Conservation (phyloP, 176 grass and related monocot genomes). For the Rhipidocladum racemiflorum region DNA sequence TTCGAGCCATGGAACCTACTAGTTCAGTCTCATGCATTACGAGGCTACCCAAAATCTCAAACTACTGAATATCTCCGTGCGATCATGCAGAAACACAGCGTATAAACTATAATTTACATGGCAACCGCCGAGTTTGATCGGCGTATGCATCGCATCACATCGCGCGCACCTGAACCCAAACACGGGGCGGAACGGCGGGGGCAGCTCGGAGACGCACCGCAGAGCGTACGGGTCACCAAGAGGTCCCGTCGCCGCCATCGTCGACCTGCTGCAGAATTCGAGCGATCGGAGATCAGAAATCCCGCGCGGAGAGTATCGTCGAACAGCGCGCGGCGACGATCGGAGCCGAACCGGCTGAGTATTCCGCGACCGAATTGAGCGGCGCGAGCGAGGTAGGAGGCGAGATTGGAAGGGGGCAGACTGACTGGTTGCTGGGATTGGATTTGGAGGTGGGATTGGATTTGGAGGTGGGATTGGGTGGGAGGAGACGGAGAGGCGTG, state of each 20-base stretch:
- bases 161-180: conserved; percentile 77
- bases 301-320: conserved; percentile 14
- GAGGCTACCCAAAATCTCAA: background rate
- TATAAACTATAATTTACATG: background rate
- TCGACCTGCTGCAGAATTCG: conserved; percentile 15
- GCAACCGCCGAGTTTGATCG: background rate
- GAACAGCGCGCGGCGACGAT: conserved; percentile 7
- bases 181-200: conserved; percentile 56
- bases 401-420: background rate
- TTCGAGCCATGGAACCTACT: background rate
- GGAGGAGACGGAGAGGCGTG: background rate
- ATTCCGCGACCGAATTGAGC: background rate
- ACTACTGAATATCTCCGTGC: background rate
- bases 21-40: background rate
- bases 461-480: background rate
- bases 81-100: background rate
- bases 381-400: background rate
- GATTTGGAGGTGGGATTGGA: background rate
- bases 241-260: conserved; percentile 46
- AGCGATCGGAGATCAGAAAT: background rate
- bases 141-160: background rate
- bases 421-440: background rate
- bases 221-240: conserved; percentile 61
- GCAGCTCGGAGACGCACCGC: conserved; percentile 63
- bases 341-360: background rate